phyloP scores from a whole-genome alignment of 345 rosid genomes.

The Linum tenue region DNA sequence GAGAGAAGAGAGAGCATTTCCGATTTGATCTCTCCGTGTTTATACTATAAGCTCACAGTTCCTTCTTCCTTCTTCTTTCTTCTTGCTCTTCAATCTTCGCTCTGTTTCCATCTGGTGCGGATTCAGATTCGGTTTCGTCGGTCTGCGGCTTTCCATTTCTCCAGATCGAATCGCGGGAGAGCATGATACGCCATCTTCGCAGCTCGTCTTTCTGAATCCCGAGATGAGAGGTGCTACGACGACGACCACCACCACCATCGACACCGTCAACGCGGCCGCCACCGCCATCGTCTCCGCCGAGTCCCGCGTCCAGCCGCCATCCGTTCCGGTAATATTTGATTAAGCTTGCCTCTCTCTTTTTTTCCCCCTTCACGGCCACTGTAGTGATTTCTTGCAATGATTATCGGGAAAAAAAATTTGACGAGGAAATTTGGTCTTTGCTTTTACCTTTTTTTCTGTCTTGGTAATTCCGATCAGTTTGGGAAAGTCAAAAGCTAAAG shows the following conservation, averaged over 20 bases:
- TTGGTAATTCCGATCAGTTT: not conserved
- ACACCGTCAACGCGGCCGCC: conserved; percentile 90
- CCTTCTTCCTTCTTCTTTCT: not conserved
- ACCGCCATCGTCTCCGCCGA: conserved; percentile 87
- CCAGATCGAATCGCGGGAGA: conserved; percentile 18
- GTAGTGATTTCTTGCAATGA: not conserved
- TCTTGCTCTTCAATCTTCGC: not conserved
- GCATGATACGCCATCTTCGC: conserved; percentile 13
- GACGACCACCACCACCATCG: conserved; percentile 56
- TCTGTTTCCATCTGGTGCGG: not conserved
- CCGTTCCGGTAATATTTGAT: conserved; percentile 37
- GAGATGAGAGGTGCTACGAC: conserved; percentile 45
- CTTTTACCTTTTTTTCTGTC: not conserved
- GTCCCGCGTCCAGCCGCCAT: conserved; percentile 63
- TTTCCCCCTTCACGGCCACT: not conserved
- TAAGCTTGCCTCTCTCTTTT: not conserved
- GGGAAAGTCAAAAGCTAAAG: not conserved
- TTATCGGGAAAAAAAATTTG: not conserved
- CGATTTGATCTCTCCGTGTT: not conserved
- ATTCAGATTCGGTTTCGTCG: not conserved
- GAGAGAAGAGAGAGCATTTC: not conserved
- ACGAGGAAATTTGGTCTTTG: not conserved
- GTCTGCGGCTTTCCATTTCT: not conserved
- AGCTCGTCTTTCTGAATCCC: conserved; percentile 11
- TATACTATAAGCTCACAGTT: not conserved